Base-by-base conservation (phyloP, 176 grass and related monocot genomes). In the Dactylis glomerata region DNA sequence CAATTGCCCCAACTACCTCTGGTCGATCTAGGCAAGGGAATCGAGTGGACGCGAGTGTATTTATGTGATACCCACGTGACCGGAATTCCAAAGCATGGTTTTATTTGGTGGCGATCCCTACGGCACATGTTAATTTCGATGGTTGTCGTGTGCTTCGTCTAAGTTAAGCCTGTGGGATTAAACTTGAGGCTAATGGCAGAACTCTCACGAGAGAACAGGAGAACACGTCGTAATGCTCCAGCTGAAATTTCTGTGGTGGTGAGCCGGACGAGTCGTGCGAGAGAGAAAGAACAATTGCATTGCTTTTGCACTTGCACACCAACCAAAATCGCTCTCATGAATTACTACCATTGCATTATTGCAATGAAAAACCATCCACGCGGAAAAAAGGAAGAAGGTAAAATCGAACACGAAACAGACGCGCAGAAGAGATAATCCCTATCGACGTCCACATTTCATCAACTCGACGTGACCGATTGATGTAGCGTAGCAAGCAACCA, bases 1-100 rank as follows among this genome's bases (percentile, higher is more conserved):
- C 45, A 67, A 57, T 75, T 6, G 82, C 70, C 36, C 46, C 87
- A 89, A 66, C 87, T 8, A 84, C 20, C 33, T 58, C 37, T 36
- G 15, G 41, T 77, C 23, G 40, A 46, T 73, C 44, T 15, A 44
- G 44, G 28, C 61, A 62, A 12, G 41, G 41, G 69, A 47, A 81
- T 42, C 42, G 15, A 40, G 49, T 40, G n/a, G 42, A 28, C n/a
- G 17, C 38, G 14, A 1, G 11, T 37, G 59, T 68, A 57, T 77
- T 47, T 87, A 77, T 82, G 59, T 58, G 61, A 87, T 58, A 10
- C 46, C 37, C 22, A 57, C 5, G 47, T 69, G 30, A 77, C 15
- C 9, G 16, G 34, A 59, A 68, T 68, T 82, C 55, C 3, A 1
- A 1, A 15, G 68, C 70, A 10, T 28, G 6, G 6, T 46, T 46